Conservation (phyloP, 1,284 basidiomycete species). For the Trametes sp. region DNA sequence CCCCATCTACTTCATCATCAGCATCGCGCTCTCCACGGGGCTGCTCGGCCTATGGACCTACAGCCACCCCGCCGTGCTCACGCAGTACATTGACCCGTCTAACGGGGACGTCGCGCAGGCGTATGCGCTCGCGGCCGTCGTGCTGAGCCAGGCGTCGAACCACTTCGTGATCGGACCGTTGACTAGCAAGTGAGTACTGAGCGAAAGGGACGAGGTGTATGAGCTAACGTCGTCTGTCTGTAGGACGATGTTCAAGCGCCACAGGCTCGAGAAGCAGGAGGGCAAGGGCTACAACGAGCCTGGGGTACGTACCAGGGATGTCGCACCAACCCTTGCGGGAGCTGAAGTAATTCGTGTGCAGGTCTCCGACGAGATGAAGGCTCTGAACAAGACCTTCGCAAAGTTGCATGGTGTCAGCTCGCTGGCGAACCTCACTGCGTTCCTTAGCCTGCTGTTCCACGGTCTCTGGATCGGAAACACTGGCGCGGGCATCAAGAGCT, state of each 20-base stretch:
- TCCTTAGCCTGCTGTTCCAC: conserved; percentile 72
- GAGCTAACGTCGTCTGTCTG: conserved; percentile 41
- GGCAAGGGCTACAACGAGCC: conserved; percentile 71
- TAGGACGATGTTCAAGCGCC: conserved; percentile 77
- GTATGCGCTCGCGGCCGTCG: conserved; percentile 62
- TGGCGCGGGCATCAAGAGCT: conserved; percentile 46
- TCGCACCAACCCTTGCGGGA: conserved; percentile 4
- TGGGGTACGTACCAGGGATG: conserved; percentile 53
- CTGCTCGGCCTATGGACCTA: conserved; percentile 70
- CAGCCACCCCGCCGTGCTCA: conserved; percentile 68
- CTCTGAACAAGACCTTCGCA: conserved; percentile 69
- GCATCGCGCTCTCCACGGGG: conserved; percentile 60
- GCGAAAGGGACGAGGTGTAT: not conserved
- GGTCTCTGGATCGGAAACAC: conserved; percentile 73
- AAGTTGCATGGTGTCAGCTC: conserved; percentile 74
- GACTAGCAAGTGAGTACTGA: conserved; percentile 65
- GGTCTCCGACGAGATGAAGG: conserved; percentile 76
- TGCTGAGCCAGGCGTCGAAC: conserved; percentile 63
- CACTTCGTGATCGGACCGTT: conserved; percentile 67
- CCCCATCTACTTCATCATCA: conserved; percentile 77
- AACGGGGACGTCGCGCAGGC: conserved; percentile 74
- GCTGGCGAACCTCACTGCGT: conserved; percentile 66
- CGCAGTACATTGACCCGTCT: conserved; percentile 54
- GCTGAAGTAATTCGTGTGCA: conserved; percentile 39
- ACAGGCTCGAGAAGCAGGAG: conserved; percentile 78